Evolutionary conservation across 2,329 filamentous ascomycete species (phyloP), one percentile per base, ranked within the genome.

Genomic region (Parascedosporium putredinis): DNA sequence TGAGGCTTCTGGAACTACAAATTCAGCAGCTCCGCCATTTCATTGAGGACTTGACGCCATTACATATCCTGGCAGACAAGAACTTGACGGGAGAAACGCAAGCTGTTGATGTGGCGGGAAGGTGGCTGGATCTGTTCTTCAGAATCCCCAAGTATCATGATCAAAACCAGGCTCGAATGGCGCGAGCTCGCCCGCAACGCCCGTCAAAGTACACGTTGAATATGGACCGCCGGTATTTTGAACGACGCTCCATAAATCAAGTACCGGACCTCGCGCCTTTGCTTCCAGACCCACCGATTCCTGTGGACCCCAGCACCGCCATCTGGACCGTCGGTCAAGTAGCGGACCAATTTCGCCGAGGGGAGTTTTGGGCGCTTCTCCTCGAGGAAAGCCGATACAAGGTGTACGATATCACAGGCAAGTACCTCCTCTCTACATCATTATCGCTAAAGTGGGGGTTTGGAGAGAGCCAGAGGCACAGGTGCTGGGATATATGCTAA

Each of bases 381-480:
- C 20, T 9, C 5, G 18, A 40, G 29, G 46, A 34, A 12, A 18
- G 7, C 7, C 16, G 23, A n/a, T 36, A 16, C 31, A 14, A 5
- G 6, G 46, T 42, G 5, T 31, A 49, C 23, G 34, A 49, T 36
- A 20, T 49, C 20, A 40, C 45, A 18, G 14, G 25, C 50, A 29
- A 38, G 23, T n/a, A 50, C 38, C 20, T 50, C 24, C 20, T 40
- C 42, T n/a, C n/a, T 55, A 48, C 16, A 22, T 20, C 18, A 20
- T n/a, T 27, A 49, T 49, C 45, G 42, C 24, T 47, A 22, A 53
- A 52, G 43, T 25, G 14, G 12, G 3, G 14, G 25, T 45, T 9
- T n/a, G 23, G n/a, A 12, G 23, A 24, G 18, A 14, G 10, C 10
- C 10, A 24, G n/a, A n/a, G n/a, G n/a, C n/a, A n/a, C n/a, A n/a